phyloP scores from a whole-genome alignment of 2,329 filamentous ascomycete genomes.

The Juglanconis juglandina region DNA sequence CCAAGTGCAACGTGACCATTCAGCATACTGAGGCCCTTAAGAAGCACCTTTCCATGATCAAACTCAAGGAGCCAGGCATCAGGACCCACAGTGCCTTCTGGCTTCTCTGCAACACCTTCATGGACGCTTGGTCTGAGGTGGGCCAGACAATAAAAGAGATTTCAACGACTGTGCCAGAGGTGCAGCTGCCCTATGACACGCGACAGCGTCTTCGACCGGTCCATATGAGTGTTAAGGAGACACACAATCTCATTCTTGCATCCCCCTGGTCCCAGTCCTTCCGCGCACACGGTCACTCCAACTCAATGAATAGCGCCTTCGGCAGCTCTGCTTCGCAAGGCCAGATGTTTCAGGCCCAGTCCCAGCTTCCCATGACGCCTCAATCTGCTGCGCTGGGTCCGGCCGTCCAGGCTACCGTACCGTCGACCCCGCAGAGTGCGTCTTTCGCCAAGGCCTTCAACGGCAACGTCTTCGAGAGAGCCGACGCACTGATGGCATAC shows the following conservation, averaged over 20 bases:
- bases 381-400: constrained; percentile 85
- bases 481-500: constrained; percentile 55
- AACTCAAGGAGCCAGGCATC: constrained; percentile 77
- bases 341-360: constrained; percentile 15
- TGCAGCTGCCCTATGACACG: constrained; percentile 62
- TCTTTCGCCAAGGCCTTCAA: constrained; percentile 54
- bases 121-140: constrained; percentile 67
- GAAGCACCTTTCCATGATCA: constrained; percentile 71
- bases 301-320: constrained; percentile 31
- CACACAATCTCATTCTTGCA: constrained; percentile 64
- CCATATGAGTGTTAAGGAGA: constrained; percentile 79
- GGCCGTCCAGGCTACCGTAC: constrained; percentile 84
- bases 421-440: constrained; percentile 61
- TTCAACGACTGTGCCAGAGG: constrained; percentile 39
- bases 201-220: constrained; percentile 73
- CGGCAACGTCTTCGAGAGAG: constrained; percentile 59
- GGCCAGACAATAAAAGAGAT: constrained; percentile 55
- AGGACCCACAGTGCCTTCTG: constrained; percentile 62
- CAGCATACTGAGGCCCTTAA: constrained; percentile 72
- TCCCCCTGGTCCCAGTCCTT: constrained; percentile 53
- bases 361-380: constrained; percentile 72
- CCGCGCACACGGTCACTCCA: constrained; percentile 29
- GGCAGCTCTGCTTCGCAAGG: constrained; percentile 21
- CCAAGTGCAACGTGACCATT: constrained; percentile 67
- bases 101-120: constrained; percentile 71